A percentile compares a stretch with the other conserved stretches of the same genome.
phyloP scores from a whole-genome alignment of 164 flowering plant species.

The Stephania yunnanensis region DNA sequence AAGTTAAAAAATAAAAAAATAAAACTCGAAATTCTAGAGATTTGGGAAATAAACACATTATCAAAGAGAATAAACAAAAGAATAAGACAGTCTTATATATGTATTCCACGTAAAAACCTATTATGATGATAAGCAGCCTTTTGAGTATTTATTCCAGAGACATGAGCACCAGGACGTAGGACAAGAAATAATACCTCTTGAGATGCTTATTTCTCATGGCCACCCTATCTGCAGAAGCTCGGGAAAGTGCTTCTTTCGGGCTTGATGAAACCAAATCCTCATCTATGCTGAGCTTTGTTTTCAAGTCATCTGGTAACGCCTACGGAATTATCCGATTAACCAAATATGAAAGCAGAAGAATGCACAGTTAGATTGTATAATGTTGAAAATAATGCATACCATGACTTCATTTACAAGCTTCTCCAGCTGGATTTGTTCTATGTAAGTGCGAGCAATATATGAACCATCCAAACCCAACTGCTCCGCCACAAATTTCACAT shows the following conservation, averaged over 20 bases:
- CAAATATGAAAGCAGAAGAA: conserved; percentile 7
- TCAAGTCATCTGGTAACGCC: conserved; percentile 94
- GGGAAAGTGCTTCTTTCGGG: conserved; percentile 76
- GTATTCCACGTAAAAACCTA: no score
- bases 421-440: conserved; percentile 97
- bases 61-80: neutral
- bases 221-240: conserved; percentile 67
- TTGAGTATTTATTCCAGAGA: neutral
- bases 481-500: conserved; percentile 56
- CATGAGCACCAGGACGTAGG: neutral
- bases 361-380: neutral
- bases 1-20: neutral
- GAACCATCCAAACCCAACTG: conserved; percentile 82
- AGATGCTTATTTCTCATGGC: conserved; percentile 53
- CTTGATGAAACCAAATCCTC: conserved; percentile 68
- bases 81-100: neutral
- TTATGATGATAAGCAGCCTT: no score
- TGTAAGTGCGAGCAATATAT: conserved; percentile 83
- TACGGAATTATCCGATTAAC: conserved; percentile 27
- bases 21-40: neutral
- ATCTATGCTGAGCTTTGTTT: conserved; percentile 85
- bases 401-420: conserved; percentile 92
- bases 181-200: conserved; percentile 41
- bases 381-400: conserved; percentile 38
- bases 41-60: neutral